Percentiles rank a stretch among this genome's conserved stretches.
Evolutionary conservation across 441 rosid species (phyloP).

Genomic region (Aleurites moluccanus): DNA sequence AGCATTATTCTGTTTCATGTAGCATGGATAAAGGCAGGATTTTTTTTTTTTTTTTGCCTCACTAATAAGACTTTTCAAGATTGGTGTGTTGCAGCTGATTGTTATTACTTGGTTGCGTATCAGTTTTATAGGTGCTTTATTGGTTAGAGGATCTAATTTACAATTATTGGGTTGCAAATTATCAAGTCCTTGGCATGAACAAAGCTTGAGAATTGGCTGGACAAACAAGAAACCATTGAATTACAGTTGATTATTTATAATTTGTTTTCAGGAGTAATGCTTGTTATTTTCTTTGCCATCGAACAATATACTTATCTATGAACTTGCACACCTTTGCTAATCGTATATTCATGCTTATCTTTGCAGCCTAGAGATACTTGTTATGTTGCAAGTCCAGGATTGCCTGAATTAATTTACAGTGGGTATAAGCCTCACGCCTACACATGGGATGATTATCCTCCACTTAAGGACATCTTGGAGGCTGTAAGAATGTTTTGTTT

Average conservation of each 20-base stretch:
- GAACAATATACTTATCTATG: not conserved
- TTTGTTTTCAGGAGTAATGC: not conserved
- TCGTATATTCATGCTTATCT: not conserved
- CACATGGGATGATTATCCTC: conserved; percentile 74
- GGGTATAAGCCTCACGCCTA: conserved; percentile 64
- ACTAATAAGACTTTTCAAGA: not conserved
- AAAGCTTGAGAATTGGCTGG: not conserved
- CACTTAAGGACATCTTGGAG: conserved; percentile 62
- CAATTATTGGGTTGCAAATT: not conserved
- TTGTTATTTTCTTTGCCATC: not conserved
- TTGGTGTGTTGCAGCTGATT: not conserved
- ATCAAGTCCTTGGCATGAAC: not conserved
- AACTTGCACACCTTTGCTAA: not conserved
- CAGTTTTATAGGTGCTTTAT: not conserved
- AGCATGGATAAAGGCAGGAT: not conserved
- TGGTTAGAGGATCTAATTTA: not conserved
- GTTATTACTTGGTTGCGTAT: not conserved
- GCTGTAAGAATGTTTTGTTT: conserved; percentile 38
- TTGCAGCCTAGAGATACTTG: conserved; percentile 77
- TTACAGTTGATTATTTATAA: not conserved
- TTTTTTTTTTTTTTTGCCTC: not conserved
- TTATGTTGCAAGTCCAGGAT: conserved; percentile 62
- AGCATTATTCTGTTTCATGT: not conserved
- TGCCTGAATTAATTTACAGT: conserved; percentile 53
- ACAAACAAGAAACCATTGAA: not conserved